Conservation (phyloP, 1,284 basidiomycete genomes). For the Dichomitus squalens region DNA sequence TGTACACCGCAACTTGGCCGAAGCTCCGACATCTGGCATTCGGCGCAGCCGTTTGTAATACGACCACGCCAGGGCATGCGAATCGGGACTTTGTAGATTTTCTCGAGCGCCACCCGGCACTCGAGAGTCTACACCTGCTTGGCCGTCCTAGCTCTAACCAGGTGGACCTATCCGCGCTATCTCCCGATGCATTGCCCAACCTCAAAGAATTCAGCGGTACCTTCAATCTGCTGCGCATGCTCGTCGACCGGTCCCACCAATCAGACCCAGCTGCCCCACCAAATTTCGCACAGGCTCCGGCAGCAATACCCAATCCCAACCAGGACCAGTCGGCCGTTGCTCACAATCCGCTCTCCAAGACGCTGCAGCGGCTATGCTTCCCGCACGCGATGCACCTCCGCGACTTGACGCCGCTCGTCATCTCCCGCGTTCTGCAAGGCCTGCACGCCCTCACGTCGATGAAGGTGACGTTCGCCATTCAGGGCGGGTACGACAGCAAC, state of each 20-base stretch:
- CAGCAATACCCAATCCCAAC: slow-evolving; percentile 12
- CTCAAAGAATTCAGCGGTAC: slow-evolving; percentile 63
- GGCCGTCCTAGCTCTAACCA: slow-evolving; percentile 53
- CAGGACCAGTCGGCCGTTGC: slow-evolving; percentile 3
- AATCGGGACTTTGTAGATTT: slow-evolving; percentile 63
- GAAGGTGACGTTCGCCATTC: slow-evolving; percentile 64
- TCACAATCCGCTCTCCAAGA: slow-evolving; percentile 37
- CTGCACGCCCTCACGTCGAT: slow-evolving; percentile 57
- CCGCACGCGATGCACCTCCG: slow-evolving; percentile 68
- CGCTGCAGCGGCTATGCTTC: slow-evolving; percentile 50
- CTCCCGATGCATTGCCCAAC: slow-evolving; percentile 46
- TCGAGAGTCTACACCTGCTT: slow-evolving; percentile 56
- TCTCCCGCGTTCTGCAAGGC: slow-evolving; percentile 56
- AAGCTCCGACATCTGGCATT: slow-evolving; percentile 55
- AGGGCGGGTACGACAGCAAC: slow-evolving; percentile 73
- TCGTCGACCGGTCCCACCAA: slow-evolving; percentile 32
- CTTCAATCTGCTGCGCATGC: slow-evolving; percentile 60
- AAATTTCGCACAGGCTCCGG: not conserved
- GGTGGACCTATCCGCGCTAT: slow-evolving; percentile 50
- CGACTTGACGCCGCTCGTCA: slow-evolving; percentile 61
- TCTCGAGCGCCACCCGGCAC: slow-evolving; percentile 61
- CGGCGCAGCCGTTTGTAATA: slow-evolving; percentile 65
- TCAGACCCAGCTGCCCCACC: slow-evolving; percentile 1
- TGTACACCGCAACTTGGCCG: slow-evolving; percentile 61
- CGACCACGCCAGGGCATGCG: slow-evolving; percentile 38